Base-by-base conservation (phyloP, 305 asterid species). In the Plantago coronopus region DNA sequence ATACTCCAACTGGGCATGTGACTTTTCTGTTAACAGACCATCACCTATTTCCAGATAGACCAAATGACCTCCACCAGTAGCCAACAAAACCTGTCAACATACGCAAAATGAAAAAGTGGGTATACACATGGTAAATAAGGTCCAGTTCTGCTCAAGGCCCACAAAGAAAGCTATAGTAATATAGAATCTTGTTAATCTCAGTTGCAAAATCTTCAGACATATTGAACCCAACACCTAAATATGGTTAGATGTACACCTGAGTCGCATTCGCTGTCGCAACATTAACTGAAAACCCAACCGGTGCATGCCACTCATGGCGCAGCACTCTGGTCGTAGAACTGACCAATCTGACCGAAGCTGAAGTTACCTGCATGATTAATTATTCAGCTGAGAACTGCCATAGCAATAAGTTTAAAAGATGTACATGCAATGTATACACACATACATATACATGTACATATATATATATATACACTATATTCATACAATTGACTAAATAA, bases 51-150 rank as follows among this genome's bases (percentile, higher is more conserved):
- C 96, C 23, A 90, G 82, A 70, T 87, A 90, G 48, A 87, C 88
- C 81, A 90, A 80, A 74, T 83, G 86, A 66, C 96, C 97, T 72
- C 97, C 95, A n/a, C 96, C 96, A 55, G 89, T 85, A 66, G 96
- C 96, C 80, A 89, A 70, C 57, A 86, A 75, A 67, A 89, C 94
- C 96, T 89, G 82, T 66, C 57, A 71, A 64, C 27, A 40, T 59
- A 42, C 48, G 13, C 42, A 25, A 17, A 23, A 53, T 23, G 17
- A 23, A 4, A 15, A 17, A 53, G 58, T 25, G 13, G 42, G 10
- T 34, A 34, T 9, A 10, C 42, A 34, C 13, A 7, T 34, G 58
- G 7, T 53, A 16, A 15, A 15, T 25, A 37, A 53, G 11, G 14
- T 6, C 8, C 58, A 53, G 27, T 25, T 53, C 42, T 34, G n/a